Evolutionary conservation across 2,329 filamentous ascomycete species (phyloP), one percentile per base, ranked within the genome.

Genomic region (Remersonia thermophila): DNA sequence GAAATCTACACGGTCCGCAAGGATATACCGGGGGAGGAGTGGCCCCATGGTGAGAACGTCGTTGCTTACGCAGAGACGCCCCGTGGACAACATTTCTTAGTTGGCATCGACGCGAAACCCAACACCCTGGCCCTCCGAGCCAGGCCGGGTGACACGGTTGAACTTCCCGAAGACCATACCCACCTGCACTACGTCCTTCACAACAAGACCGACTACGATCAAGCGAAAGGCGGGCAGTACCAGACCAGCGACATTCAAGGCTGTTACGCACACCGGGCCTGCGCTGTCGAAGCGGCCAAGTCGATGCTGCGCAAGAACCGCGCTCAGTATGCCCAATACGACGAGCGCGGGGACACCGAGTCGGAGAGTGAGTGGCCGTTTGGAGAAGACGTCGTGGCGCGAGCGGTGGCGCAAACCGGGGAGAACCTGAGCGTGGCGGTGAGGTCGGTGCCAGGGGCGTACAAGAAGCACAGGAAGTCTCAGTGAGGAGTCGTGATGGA

Each of bases 301-400:
- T 36, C 35, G n/a, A 46, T 48, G 4, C 52, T 66, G 5, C 48
- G 55, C 3, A 42, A 40, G 7, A 40, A 46, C 2, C 46, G 51
- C 8, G 40, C 45, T 1, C 48, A 55, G 16, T 47, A 54, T 26
- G 52, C 39, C 12, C 56, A 56, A 47, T 52, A 54, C 14, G 52
- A 54, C 27, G 47, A 49, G 35, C 30, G 45, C 3, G 35, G 38
- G 2, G 40, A 44, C 16, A 27, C 27, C 5, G 39, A 51, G 18
- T 35, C 38, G 12, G 33, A 41, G n/a, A 40, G 26, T 1, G 41
- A 60, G 37, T 65, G 62, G 61, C 61, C 62, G 2, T 67, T 58
- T 54, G 62, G 62, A 4, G 61, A 64, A 12, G 59, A 66, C 16
- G 56, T 60, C 2, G 39, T 63, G 2, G 57, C 61, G 11, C 63